Evolutionary conservation across 495 filamentous ascomycete genomes (phyloP).

Genomic region (Chlorociboria aeruginascens): DNA sequence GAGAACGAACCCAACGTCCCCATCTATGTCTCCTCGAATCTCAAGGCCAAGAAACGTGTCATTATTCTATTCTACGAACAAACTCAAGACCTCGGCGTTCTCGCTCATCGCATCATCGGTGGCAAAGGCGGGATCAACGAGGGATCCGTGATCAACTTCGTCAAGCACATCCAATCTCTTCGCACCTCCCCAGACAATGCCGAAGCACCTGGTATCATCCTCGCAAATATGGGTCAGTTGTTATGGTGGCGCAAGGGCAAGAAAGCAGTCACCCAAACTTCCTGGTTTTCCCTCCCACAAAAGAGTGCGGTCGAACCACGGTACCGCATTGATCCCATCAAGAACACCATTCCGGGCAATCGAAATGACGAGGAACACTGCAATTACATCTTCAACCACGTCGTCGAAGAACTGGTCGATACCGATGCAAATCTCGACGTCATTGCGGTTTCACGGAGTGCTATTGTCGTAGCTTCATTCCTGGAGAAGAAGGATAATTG

Average conservation of each 20-base stretch:
- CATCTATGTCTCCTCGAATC: slow-evolving; percentile 49
- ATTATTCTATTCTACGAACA: slow-evolving; percentile 65
- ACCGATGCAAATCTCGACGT: slow-evolving; percentile 45
- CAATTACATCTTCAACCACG: slow-evolving; percentile 46
- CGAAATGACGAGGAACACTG: slow-evolving; percentile 42
- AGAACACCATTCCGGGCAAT: slow-evolving; percentile 49
- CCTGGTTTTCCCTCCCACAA: slow-evolving; percentile 42
- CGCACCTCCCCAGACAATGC: slow-evolving; percentile 21
- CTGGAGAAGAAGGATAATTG: slow-evolving; percentile 39
- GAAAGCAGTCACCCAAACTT: slow-evolving; percentile 39
- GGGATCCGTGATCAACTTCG: slow-evolving; percentile 53
- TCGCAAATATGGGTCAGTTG: slow-evolving; percentile 63
- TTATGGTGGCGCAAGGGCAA: slow-evolving; percentile 50
- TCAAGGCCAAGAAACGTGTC: slow-evolving; percentile 48
- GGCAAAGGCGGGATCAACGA: slow-evolving; percentile 45
- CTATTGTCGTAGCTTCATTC: slow-evolving; percentile 39
- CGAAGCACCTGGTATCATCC: slow-evolving; percentile 39
- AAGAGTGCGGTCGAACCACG: slow-evolving; percentile 36
- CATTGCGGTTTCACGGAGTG: slow-evolving; percentile 49
- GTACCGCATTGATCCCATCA: slow-evolving; percentile 23
- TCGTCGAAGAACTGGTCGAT: slow-evolving; percentile 35
- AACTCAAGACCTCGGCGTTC: slow-evolving; percentile 59
- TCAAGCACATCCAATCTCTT: slow-evolving; percentile 33
- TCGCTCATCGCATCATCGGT: slow-evolving; percentile 54
- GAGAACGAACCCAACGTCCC: slow-evolving; percentile 45